Evolutionary conservation across 805 yeast genomes (phyloP), one percentile per base, ranked within the genome.

Genomic region (Kazachstania psychrophila): DNA sequence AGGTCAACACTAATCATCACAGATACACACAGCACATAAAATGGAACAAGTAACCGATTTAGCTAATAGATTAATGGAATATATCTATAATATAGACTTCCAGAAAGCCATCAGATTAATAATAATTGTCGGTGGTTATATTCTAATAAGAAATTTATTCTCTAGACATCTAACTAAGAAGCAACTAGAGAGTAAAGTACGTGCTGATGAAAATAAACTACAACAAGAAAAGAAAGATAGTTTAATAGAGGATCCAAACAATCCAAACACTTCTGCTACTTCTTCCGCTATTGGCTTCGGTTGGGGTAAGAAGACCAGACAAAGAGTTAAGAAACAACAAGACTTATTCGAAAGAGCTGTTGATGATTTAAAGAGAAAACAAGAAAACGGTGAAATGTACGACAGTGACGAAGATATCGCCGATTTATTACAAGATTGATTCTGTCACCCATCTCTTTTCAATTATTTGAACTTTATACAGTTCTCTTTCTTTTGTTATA

Each of bases 251-350:
- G 51, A 58, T 24, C 64, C 66, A 29, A 62, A 57, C 19, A 49
- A 52, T 23, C 66, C 61, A 17, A 61, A 54, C 20, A 49, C 55
- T 24, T 68, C 62, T 22, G 13, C 27, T 6, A 11, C 20, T 7
- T 14, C 23, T 12, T 15, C 31, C 33, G 56, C 64, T 29, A 62
- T 62, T 28, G 39, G 42, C 10, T 81, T 81, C 65, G 89, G 92
- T 20, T 81, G 87, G 86, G 92, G 92, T 38, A 82, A 81, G 55
- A 69, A 70, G 51, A 80, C 88, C 5, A 72, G 88, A 64, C 65
- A 66, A 45, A 67, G 66, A 40, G 74, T 73, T 28, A 71, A 73
- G 56, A 64, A 65, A 41, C 76, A 76, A 47, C 72, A 77, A 47
- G 64, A 72, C 38, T 44, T 70, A 12, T 62, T 80, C 28, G 75